Conservation (phyloP, 108 stramenopile genomes). For the Fragilaria radians region DNA sequence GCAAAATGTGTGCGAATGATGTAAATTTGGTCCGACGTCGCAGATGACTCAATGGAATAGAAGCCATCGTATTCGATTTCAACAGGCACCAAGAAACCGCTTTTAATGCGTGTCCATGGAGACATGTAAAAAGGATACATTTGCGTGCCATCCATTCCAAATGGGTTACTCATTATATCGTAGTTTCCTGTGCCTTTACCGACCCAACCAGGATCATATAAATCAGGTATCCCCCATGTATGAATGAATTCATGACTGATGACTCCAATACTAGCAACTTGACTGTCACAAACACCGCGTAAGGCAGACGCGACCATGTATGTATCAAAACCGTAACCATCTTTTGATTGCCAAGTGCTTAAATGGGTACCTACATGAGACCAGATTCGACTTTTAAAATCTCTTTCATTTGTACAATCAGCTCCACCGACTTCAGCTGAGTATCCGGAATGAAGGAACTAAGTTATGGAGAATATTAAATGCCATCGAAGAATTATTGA, state of each 20-base stretch:
- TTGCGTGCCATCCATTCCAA: neutral
- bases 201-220: slow-evolving; percentile 19
- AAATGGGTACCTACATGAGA: slow-evolving; percentile 10
- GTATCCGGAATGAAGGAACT: slow-evolving; percentile 24
- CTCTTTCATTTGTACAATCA: slow-evolving; percentile 19
- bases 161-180: slow-evolving; percentile 3
- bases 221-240: slow-evolving; percentile 30
- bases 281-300: slow-evolving; percentile 14
- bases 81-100: neutral
- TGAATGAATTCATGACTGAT: slow-evolving; percentile 36
- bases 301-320: slow-evolving; percentile 21
- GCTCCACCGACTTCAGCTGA: slow-evolving; percentile 17
- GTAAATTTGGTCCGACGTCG: neutral
- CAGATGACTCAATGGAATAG: neutral
- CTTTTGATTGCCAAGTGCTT: slow-evolving; percentile 6
- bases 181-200: neutral
- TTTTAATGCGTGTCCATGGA: neutral
- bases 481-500: neutral
- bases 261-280: slow-evolving; percentile 24
- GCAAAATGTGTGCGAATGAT: neutral
- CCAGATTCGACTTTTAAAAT: slow-evolving; percentile 11
- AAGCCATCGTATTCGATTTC: neutral
- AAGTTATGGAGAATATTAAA: neutral
- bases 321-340: slow-evolving; percentile 9
- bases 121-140: neutral